Evolutionary conservation across 129 eudicot species (phyloP).

Genomic region (Lactuca saligna): DNA sequence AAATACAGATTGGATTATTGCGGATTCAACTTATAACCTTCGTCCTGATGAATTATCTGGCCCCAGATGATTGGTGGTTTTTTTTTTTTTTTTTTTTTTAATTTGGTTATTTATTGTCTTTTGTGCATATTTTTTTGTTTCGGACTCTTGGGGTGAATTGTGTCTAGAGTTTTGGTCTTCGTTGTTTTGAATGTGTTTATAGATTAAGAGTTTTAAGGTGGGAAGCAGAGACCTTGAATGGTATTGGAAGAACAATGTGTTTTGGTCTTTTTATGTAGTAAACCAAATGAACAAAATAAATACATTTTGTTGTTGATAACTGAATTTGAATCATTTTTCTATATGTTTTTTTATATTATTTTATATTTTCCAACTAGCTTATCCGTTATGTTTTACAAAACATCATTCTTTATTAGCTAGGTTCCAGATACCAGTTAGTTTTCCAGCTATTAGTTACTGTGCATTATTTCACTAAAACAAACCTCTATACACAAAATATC

Average conservation of each 20-base stretch:
- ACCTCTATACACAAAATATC: neutral
- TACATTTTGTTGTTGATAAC: slow-evolving; percentile 17
- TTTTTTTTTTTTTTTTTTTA: neutral
- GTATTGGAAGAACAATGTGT: slow-evolving; percentile 24
- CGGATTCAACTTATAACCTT: slow-evolving; percentile 73
- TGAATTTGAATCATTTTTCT: too few species aligned
- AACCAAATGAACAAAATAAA: slow-evolving; percentile 32
- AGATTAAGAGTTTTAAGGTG: slow-evolving; percentile 25
- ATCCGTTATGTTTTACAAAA: too few species aligned
- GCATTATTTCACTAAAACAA: neutral
- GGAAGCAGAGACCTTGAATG: slow-evolving; percentile 12
- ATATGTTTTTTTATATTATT: too few species aligned
- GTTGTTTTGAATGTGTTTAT: slow-evolving; percentile 35
- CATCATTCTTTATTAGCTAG: too few species aligned
- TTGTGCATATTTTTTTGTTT: slow-evolving; percentile 35
- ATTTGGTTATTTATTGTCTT: slow-evolving; percentile 15
- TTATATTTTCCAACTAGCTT: too few species aligned
- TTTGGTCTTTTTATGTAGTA: slow-evolving; percentile 31
- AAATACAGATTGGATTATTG: slow-evolving; percentile 64
- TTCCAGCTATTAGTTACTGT: too few species aligned
- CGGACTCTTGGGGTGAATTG: slow-evolving; percentile 27
- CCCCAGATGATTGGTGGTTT: slow-evolving; percentile 55
- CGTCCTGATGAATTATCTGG: slow-evolving; percentile 82
- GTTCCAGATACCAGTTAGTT: too few species aligned
- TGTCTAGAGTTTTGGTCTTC: slow-evolving; percentile 39